Base-by-base conservation (phyloP, 331 rosid genomes). In the Phaseolus coccineus region DNA sequence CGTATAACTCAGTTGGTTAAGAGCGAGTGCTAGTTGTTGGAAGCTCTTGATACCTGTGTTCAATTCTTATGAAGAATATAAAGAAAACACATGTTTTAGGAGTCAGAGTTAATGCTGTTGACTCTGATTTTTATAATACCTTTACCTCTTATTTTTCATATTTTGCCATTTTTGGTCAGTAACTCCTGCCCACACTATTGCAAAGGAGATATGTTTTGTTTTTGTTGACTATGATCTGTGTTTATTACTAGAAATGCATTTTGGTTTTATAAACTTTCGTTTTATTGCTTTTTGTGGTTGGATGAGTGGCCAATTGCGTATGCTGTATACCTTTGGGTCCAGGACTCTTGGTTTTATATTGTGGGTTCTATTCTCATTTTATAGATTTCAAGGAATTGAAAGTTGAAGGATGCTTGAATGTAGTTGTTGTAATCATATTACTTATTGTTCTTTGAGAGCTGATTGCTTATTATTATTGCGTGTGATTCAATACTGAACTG, bases 101-200 rank as follows among this genome's bases (percentile, higher is more conserved):
- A 77, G 31, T 47, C 48, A 16, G 48, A 25, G 57, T 13, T 27
- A 55, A 58, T 68, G 35, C 69, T 27, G 10, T 68, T 56, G 24
- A 51, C 30, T 71, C 6, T 51, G 22, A 4, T 11, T 55, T 27
- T 51, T 39, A 0, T 24, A 52, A 27, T 22, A 25, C n/a, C 33
- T 69, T 79, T 59, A 33, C 67, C 11, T 61, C 46, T 5, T 8
- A 33, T 12, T 27, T 31, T 16, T 63, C 46, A 16, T 16, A 33
- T 6, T 81, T 81, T 71, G 67, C 82, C 48, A 12, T 75, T 69
- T 69, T 13, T 81, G 5, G 12, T 27, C 12, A 28, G 55, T 22
- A 52, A 24, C 59, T 6, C 46, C 12, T 16, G 35, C 14, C 15
- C 30, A 22, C 2, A 0, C 64, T 10, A 24, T 55, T 73, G 42